Evolutionary conservation across 148 eudicot species (phyloP).

Genomic region (Chenopodium quinoa): DNA sequence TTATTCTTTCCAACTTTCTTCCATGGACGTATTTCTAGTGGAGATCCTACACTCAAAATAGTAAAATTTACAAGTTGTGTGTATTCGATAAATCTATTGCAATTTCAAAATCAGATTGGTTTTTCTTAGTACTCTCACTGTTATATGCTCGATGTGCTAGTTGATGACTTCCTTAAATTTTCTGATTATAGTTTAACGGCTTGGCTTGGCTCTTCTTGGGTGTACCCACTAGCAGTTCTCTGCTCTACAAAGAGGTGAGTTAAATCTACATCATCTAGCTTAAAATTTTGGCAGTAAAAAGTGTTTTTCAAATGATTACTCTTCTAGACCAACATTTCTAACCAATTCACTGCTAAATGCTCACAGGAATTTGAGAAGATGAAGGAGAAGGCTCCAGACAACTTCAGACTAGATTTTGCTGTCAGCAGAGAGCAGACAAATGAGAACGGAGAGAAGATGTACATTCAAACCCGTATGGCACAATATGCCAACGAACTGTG

Average conservation of each 20-base stretch:
- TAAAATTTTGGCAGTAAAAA: neutral
- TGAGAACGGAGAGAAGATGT: constrained; percentile 92
- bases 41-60: neutral
- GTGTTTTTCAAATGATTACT: neutral
- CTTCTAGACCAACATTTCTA: neutral
- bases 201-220: constrained; percentile 99
- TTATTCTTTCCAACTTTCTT: neutral
- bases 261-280: neutral
- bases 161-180: neutral
- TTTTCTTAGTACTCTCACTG: neutral
- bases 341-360: neutral
- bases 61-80: neutral
- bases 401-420: constrained; percentile 85
- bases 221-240: constrained; percentile 93
- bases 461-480: constrained; percentile 98
- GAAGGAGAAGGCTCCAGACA: constrained; percentile 85
- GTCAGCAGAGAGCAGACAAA: constrained; percentile 96
- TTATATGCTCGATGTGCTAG: neutral
- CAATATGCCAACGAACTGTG: constrained; percentile 86
- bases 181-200: constrained; percentile 73
- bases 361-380: constrained; percentile 88
- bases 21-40: neutral
- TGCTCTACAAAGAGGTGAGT: constrained; percentile 91
- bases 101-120: neutral
- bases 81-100: neutral